Conservation (phyloP, 164 flowering plant genomes). For the Magnolia changhungtana region DNA sequence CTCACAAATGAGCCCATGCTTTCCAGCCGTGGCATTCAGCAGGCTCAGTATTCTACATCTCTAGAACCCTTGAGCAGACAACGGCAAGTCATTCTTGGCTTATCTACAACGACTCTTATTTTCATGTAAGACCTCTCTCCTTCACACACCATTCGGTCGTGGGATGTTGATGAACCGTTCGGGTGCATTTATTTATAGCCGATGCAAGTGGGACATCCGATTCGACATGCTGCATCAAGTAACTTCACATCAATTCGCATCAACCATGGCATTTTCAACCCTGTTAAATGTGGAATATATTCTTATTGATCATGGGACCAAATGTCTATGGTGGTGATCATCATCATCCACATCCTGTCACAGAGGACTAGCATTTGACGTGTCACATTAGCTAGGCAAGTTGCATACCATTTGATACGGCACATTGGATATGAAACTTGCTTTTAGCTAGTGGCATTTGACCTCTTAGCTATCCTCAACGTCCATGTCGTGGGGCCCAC, state of each 20-base stretch:
- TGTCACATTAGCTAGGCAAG: not conserved
- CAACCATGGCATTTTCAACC: not conserved
- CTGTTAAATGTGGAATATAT: not conserved
- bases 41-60: too few relatives aligned
- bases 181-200: not conserved
- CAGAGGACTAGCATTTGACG: not conserved
- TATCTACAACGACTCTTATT: not conserved
- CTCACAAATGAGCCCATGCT: too few relatives aligned
- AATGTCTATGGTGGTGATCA: not conserved
- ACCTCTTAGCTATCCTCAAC: too few relatives aligned
- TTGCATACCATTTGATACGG: not conserved
- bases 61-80: too few relatives aligned
- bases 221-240: not conserved
- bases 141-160: not conserved
- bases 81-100: not conserved
- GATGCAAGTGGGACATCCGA: not conserved
- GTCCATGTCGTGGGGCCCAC: too few relatives aligned
- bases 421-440: not conserved
- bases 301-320: not conserved
- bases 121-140: not conserved
- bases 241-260: not conserved
- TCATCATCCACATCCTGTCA: not conserved
- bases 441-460: not conserved
- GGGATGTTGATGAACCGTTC: not conserved
- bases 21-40: too few relatives aligned